Evolutionary conservation across 2,329 filamentous ascomycete genomes (phyloP), one percentile per base, ranked within the genome.

Genomic region (Fusarium xylarioides): DNA sequence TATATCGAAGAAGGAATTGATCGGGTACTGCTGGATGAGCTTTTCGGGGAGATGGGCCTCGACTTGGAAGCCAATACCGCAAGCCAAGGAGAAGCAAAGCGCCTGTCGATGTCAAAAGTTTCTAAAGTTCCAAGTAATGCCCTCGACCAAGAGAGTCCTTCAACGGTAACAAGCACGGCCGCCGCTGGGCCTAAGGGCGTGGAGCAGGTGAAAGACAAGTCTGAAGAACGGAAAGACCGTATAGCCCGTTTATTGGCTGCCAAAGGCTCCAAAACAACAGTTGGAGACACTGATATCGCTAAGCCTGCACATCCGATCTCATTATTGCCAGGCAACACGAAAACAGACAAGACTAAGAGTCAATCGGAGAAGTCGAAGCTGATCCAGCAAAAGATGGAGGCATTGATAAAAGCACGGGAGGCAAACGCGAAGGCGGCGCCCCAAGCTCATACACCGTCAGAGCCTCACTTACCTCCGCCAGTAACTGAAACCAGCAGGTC

Each of bases 311-410:
- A 44, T 38, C 21, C 28, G 14, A 21, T 34, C 21, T 15, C 63
- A 19, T 38, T 23, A 30, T 89, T 43, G 46, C 42, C 40, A 23
- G 15, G 19, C 18, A 37, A 47, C 26, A 37, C 47, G 10, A 74
- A 69, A 61, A 32, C 63, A 15, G 60, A 66, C 38, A 70, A 72
- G 44, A 68, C 56, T 19, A 81, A 76, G 57, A 70, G 53, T 54
- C 80, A 91, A 78, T 89, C 89, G 23, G 88, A 94, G 73, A 97
- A 93, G 68, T 93, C 93, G 64, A 88, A 87, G 66, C 83, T 95
- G 37, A 86, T 95, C 52, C 90, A 93, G 72, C 89, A 94, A 78
- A 94, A 94, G 74, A 91, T 97, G 78, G 93, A 94, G 67, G 92
- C 92, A 28, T 83, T 96, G 28, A 90, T 90, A 74, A 91, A 89